These are phyloP conservation scores for Mycena albidolilacea DNA, from an alignment of 768 basidiomycete species.

Conservation along the genomic window DNA sequence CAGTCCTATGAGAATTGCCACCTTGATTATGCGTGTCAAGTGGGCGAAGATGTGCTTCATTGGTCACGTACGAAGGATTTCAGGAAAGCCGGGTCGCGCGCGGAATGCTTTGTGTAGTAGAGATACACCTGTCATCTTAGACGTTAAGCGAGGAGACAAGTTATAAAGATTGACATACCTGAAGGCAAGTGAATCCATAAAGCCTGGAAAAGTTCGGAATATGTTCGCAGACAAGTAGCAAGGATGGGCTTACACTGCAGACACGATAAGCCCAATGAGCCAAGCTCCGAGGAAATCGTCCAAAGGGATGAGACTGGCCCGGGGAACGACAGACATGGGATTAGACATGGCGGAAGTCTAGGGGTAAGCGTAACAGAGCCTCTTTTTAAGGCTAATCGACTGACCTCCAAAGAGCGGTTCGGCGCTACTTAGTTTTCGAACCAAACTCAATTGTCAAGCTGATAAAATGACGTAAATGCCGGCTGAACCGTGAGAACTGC, in stretches of 20 bases:
- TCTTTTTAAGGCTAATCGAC: no score
- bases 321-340: no score
- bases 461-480: no score
- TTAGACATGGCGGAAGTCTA: no score
- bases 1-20: background rate
- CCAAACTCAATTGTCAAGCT: no score
- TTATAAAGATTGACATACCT: background rate
- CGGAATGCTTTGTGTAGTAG: conserved; percentile 17
- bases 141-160: background rate
- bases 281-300: conserved; percentile 24
- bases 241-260: conserved; percentile 11
- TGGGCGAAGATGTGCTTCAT: background rate
- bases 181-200: conserved; percentile 23
- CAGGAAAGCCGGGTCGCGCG: conserved; percentile 5
- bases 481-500: no score
- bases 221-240: background rate
- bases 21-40: background rate
- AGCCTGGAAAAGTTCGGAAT: background rate
- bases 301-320: conserved; percentile 17
- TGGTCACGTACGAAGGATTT: conserved; percentile 1
- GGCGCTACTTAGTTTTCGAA: no score
- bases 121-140: background rate
- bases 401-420: no score
- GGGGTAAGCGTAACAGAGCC: no score
- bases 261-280: conserved; percentile 21